Base-by-base conservation (phyloP, 345 rosid genomes). In the Aurinia saxatilis region DNA sequence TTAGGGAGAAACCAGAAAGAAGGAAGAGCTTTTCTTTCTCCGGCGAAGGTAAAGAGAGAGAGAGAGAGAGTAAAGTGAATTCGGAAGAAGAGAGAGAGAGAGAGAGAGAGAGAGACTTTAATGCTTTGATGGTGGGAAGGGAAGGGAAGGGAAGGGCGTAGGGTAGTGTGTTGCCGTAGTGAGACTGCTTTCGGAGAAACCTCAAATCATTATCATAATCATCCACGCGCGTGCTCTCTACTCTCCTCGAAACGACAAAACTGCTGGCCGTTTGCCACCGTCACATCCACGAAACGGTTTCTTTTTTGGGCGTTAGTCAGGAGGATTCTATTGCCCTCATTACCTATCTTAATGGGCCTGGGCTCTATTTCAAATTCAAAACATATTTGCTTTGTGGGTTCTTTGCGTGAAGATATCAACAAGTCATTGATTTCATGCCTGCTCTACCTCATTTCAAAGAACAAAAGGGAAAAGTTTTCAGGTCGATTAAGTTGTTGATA, bases 281-380 rank as follows among this genome's bases (percentile, higher is more conserved):
- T 63, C 75, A n/a, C n/a, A n/a, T n/a, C n/a, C n/a, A n/a, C n/a
- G n/a, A 42, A 71, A 71, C 70, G 61, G 75, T 64, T 71, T 65
- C 60, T 27, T 65, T 50, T 64, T 65, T 65, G 58, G 65, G 70
- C 38, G 70, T 40, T 63, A 29, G 62, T 27, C 31, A n/a, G n/a
- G n/a, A n/a, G n/a, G n/a, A n/a, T 21, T 21, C 25, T n/a, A 21
- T 21, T 21, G 25, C 2, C 2, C 25, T 21, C 4, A 21, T 21
- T 1, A 21, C 25, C 4, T 4, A 21, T 21, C 25, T 4, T 21
- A 21, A 4, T 21, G 4, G 25, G 25, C 25, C 25, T 21, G n/a
- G n/a, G n/a, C n/a, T n/a, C n/a, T n/a, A n/a, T n/a, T n/a, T n/a
- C n/a, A n/a, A n/a, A n/a, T n/a, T n/a, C n/a, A n/a, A n/a, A n/a